phyloP scores from a whole-genome alignment of 306 rosid species.

The Cucurbita pepo region DNA sequence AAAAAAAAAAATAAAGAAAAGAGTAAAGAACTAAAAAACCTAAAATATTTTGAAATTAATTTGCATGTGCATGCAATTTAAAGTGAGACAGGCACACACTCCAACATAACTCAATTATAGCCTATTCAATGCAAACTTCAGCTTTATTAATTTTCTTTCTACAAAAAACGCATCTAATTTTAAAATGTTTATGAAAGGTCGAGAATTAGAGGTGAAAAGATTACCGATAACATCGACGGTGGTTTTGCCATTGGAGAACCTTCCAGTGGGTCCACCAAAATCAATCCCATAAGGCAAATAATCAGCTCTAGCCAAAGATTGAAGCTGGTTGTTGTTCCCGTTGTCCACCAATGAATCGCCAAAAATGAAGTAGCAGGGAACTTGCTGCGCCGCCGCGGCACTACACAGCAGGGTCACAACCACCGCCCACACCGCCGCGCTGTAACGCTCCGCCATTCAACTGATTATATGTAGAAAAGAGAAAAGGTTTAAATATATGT shows the following conservation, averaged over 20 bases:
- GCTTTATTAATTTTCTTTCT: background rate
- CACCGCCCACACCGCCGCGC: slow-evolving; percentile 4
- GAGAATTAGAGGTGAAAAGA: no score
- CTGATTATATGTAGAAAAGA: no score
- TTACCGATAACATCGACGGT: slow-evolving; percentile 41
- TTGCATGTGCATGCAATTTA: slow-evolving; percentile 1
- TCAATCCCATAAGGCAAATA: slow-evolving; percentile 80
- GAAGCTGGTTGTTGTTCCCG: slow-evolving; percentile 72
- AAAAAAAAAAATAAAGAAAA: no score
- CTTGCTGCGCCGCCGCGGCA: slow-evolving; percentile 40
- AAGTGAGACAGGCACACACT: background rate
- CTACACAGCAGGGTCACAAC: slow-evolving; percentile 10
- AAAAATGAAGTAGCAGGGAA: slow-evolving; percentile 80
- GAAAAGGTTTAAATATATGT: no score
- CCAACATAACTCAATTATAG: background rate
- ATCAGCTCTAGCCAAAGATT: slow-evolving; percentile 65
- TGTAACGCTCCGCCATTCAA: no score
- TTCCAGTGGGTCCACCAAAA: slow-evolving; percentile 64
- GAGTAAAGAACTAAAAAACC: no score
- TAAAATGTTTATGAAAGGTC: no score
- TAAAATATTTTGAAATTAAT: background rate
- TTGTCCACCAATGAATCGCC: slow-evolving; percentile 88
- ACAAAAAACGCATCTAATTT: no score
- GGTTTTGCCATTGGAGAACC: slow-evolving; percentile 86
- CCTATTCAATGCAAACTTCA: background rate